phyloP scores from a whole-genome alignment of 108 stramenopile genomes.

The Nitzschia sp. region DNA sequence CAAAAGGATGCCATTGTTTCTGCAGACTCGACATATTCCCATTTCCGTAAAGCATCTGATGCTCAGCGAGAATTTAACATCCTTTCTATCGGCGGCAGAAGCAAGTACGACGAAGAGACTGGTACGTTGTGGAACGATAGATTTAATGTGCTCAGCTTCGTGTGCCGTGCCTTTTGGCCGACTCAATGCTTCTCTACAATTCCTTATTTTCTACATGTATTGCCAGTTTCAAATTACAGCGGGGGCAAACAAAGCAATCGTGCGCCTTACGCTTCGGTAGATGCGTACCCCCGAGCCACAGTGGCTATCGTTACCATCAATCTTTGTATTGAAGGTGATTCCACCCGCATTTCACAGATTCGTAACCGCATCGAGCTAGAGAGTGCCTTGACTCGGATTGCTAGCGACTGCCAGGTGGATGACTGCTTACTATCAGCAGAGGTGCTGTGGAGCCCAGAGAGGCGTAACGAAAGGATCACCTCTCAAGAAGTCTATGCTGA shows the following conservation, averaged over 20 bases:
- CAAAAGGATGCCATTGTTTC: constrained; percentile 56
- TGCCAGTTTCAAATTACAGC: neutral
- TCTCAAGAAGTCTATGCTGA: constrained; percentile 25
- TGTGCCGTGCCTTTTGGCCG: too few relatives aligned
- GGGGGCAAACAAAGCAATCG: neutral
- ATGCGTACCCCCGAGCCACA: constrained; percentile 41
- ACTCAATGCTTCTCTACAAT: too few relatives aligned
- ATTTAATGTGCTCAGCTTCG: too few relatives aligned
- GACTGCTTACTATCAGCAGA: constrained; percentile 61
- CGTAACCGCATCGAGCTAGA: constrained; percentile 42
- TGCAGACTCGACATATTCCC: constrained; percentile 40
- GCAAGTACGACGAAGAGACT: constrained; percentile 68
- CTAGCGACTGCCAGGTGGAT: constrained; percentile 55
- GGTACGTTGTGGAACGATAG: constrained; percentile 33
- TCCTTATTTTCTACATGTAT: neutral
- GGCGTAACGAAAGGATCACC: constrained; percentile 36
- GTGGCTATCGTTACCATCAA: constrained; percentile 60
- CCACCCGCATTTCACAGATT: constrained; percentile 36
- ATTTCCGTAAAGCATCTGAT: constrained; percentile 33
- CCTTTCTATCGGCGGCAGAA: constrained; percentile 49
- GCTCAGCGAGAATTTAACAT: constrained; percentile 57
- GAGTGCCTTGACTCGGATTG: constrained; percentile 52
- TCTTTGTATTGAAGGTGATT: constrained; percentile 65
- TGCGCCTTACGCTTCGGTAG: neutral
- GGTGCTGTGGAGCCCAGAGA: constrained; percentile 66